Base-by-base conservation (phyloP, 805 yeast genomes). In the Debaryomyces tyrocola region DNA sequence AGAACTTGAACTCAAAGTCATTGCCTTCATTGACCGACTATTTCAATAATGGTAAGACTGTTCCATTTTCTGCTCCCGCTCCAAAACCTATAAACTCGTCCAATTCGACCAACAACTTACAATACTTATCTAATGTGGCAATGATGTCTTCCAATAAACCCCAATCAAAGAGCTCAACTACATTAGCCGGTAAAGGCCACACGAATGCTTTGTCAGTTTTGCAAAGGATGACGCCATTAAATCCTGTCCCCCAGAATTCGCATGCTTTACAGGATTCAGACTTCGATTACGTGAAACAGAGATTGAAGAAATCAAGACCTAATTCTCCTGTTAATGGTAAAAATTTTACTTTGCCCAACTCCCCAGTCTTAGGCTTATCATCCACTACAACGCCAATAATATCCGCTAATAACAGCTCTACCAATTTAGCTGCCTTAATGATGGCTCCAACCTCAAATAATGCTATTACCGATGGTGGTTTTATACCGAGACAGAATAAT, bases 141-240 rank as follows among this genome's bases (percentile, higher is more conserved):
- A 33, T 41, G 41, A 44, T 35, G 39, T 33, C 40, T 9, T 28
- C 43, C 12, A 24, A 10, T 20, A 38, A 31, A 17, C 21, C 41
- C 18, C 51, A 52, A 38, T 48, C 53, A 2, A 46, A 49, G 28
- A 56, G 57, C 42, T 52, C 50, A 24, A 52, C 56, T 17, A 52
- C 54, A 14, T 41, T 53, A 29, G 37, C 56, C 17, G 46, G 39
- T 50, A 49, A 53, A 41, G 40, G 45, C 48, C 64, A 47, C 4
- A 53, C 72, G 37, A 69, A 59, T 55, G 63, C 78, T 4, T 61
- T 74, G 37, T 66, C 74, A 40, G 75, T 86, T 3, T 61, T 84
- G 44, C 87, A 83, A 58, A 71, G 83, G 57, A 79, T 83, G 84
- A 83, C 86, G 0, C 87, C 85, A 6, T 57, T 81, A 21, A 60